Conservation (phyloP, 805 yeast species). For the Pachysolen tannophilus region DNA sequence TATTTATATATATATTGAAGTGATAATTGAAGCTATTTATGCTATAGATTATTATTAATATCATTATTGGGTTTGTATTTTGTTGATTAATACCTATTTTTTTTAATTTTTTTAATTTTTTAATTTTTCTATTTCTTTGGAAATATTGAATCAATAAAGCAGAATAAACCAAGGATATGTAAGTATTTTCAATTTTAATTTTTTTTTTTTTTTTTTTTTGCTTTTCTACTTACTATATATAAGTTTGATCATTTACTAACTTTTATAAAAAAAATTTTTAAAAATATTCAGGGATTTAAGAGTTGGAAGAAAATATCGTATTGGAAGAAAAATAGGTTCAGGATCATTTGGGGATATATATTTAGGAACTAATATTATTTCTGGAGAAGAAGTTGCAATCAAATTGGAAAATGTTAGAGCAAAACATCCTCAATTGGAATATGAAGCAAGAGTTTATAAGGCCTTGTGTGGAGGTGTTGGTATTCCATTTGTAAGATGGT, state of each 20-base stretch:
- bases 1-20: no score
- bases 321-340: constrained; percentile 92
- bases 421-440: constrained; percentile 93
- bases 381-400: constrained; percentile 97
- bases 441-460: constrained; percentile 93
- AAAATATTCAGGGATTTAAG: constrained; percentile 55
- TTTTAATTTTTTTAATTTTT: no score
- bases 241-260: not conserved
- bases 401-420: constrained; percentile 85
- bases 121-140: not conserved
- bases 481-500: constrained; percentile 95
- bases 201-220: not conserved
- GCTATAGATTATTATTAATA: no score
- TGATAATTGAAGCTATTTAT: no score
- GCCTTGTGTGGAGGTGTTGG: constrained; percentile 96
- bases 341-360: constrained; percentile 98
- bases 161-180: not conserved
- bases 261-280: no score
- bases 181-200: not conserved
- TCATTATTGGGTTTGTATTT: no score
- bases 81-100: no score
- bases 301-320: constrained; percentile 89
- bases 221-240: not conserved
- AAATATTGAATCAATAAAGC: not conserved
- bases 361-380: constrained; percentile 83